These are phyloP conservation scores for Penicillium glabrum DNA, from an alignment of 2,329 filamentous ascomycete genomes.

Conservation along the genomic window DNA sequence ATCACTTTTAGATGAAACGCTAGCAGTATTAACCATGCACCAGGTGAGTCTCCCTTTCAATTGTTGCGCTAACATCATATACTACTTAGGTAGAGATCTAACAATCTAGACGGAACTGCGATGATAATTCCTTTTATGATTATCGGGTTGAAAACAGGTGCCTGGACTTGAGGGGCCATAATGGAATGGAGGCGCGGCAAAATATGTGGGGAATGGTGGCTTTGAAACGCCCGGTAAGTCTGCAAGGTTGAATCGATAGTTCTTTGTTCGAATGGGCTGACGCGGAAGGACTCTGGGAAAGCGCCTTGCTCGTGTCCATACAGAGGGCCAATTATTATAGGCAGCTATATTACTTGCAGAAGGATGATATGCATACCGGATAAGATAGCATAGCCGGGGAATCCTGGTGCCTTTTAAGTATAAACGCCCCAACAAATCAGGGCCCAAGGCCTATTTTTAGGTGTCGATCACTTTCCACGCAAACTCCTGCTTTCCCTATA, in stretches of 20 bases:
- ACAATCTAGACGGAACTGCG: neutral
- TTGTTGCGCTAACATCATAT: neutral
- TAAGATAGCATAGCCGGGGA: constrained; percentile 9
- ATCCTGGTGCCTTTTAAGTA: constrained; percentile 6
- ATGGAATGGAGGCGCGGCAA: neutral
- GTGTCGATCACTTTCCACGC: constrained; percentile 16
- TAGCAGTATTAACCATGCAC: neutral
- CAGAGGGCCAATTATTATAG: neutral
- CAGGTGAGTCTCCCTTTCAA: neutral
- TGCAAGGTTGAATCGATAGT: neutral
- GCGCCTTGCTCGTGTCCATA: neutral
- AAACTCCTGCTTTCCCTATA: neutral
- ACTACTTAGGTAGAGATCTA: neutral
- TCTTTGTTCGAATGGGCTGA: neutral
- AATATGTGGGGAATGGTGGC: neutral
- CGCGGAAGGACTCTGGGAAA: neutral
- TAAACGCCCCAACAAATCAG: constrained; percentile 1
- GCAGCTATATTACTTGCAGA: neutral
- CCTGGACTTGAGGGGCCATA: neutral
- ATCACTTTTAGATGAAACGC: neutral
- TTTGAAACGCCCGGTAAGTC: neutral
- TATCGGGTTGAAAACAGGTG: neutral
- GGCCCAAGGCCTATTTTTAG: constrained; percentile 23
- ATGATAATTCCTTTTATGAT: too few species aligned
- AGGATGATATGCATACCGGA: neutral